A percentile compares a stretch with the other conserved stretches of the same genome.
Evolutionary conservation across 495 filamentous ascomycete species (phyloP).

Genomic region (Aspergillus avenaceus): DNA sequence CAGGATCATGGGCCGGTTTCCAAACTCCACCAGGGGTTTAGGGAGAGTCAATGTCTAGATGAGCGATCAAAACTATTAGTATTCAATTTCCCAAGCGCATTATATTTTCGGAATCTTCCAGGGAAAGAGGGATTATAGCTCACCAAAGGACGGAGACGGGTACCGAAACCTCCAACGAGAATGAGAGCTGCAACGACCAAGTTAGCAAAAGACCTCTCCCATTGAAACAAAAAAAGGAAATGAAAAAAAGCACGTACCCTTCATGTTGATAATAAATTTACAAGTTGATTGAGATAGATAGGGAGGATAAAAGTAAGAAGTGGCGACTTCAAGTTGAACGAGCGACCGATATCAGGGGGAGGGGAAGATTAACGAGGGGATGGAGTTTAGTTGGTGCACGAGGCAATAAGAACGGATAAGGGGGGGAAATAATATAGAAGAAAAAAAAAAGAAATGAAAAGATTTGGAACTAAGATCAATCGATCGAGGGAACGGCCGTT

Average conservation of each 20-base stretch:
- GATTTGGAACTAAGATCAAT: neutral
- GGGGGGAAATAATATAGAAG: too few species aligned
- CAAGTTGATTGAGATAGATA: neutral
- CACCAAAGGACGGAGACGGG: constrained; percentile 95
- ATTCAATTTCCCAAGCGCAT: neutral
- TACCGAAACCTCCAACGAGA: constrained; percentile 99
- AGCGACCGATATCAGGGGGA: constrained; percentile 3
- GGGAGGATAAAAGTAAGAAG: constrained; percentile 2
- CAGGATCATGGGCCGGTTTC: constrained; percentile 97
- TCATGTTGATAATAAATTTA: constrained; percentile 11
- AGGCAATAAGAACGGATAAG: too few species aligned
- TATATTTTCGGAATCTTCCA: too few species aligned
- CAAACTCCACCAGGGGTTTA: constrained; percentile 96
- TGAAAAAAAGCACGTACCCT: constrained; percentile 11
- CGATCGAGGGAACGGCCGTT: constrained; percentile 2
- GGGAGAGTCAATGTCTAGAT: constrained; percentile 89
- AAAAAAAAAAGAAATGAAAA: neutral
- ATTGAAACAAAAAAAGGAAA: neutral
- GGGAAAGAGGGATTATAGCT: constrained; percentile 32
- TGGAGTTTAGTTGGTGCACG: neutral
- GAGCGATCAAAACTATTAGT: neutral
- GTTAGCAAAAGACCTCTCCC: constrained; percentile 10
- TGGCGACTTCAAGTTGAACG: constrained; percentile 1
- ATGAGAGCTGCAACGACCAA: constrained; percentile 70
- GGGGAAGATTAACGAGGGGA: neutral